Evolutionary conservation across 2,329 filamentous ascomycete genomes (phyloP).

Genomic region (Trichophyton benhamiae): DNA sequence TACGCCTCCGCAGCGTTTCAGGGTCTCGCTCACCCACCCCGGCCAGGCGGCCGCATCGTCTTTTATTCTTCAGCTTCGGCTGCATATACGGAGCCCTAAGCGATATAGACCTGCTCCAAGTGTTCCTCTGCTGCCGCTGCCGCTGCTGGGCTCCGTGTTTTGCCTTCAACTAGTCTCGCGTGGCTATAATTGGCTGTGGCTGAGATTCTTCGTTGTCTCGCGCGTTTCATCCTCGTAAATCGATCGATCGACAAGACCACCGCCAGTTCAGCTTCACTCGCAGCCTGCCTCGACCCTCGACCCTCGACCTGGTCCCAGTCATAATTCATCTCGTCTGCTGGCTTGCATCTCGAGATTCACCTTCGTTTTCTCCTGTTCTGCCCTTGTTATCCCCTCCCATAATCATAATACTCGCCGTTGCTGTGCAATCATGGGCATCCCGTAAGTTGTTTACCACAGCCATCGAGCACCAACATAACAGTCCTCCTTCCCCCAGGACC

Average conservation of each 20-base stretch:
- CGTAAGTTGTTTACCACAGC: conserved; percentile 20
- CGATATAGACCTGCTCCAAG: too few species aligned
- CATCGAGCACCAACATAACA: not conserved
- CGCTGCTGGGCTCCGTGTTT: too few species aligned
- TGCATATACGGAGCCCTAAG: too few species aligned
- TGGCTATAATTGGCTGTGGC: conserved; percentile 1
- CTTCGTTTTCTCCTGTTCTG: not conserved
- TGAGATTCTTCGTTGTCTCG: not conserved
- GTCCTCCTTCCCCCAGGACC: not conserved
- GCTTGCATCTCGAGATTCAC: not conserved
- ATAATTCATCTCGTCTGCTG: not conserved
- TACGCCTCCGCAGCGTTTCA: too few species aligned
- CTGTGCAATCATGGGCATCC: conserved; percentile 28
- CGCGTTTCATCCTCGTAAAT: not conserved
- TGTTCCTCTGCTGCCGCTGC: too few species aligned
- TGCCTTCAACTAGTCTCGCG: not conserved
- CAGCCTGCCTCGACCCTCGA: not conserved
- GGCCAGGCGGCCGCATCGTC: too few species aligned
- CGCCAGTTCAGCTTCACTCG: not conserved
- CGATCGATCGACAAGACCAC: too few species aligned
- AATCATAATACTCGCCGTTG: not conserved
- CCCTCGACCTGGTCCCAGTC: not conserved
- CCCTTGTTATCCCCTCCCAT: not conserved
- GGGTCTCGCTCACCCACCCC: too few species aligned
- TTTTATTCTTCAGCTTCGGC: too few species aligned